phyloP scores from a whole-genome alignment of 768 basidiomycete species.

The Suillus subluteus region DNA sequence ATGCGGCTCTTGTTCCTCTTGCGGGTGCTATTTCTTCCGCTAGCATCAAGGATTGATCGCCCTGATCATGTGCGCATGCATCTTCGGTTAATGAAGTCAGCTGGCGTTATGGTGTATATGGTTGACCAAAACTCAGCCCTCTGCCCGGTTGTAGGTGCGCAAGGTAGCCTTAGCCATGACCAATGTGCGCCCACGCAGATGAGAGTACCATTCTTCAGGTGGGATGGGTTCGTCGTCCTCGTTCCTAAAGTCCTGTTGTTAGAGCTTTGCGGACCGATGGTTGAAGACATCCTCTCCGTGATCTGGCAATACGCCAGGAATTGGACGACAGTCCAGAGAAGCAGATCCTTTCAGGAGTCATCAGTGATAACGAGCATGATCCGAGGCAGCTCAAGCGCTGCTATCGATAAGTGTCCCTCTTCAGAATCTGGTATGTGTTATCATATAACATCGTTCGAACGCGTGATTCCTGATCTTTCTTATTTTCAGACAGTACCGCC shows the following conservation, averaged over 20 bases:
- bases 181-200: not conserved
- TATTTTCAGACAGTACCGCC: not conserved
- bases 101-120: not conserved
- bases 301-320: too few relatives aligned
- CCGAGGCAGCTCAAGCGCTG: not conserved
- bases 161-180: too few relatives aligned
- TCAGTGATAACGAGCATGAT: not conserved
- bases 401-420: not conserved
- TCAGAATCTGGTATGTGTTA: not conserved
- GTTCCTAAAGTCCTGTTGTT: not conserved
- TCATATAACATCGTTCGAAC: not conserved
- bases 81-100: too few relatives aligned
- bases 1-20: too few relatives aligned
- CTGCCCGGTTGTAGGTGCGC: not conserved
- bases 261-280: not conserved
- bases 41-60: too few relatives aligned
- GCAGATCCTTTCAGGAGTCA: not conserved
- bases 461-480: not conserved
- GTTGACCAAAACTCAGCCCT: not conserved
- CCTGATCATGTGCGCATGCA: not conserved
- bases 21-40: too few relatives aligned
- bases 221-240: not conserved
- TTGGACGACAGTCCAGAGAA: too few relatives aligned
- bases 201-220: not conserved
- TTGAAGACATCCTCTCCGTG: too few relatives aligned